Evolutionary conservation across 495 filamentous ascomycete species (phyloP).

Genomic region (Xylaria scruposa): DNA sequence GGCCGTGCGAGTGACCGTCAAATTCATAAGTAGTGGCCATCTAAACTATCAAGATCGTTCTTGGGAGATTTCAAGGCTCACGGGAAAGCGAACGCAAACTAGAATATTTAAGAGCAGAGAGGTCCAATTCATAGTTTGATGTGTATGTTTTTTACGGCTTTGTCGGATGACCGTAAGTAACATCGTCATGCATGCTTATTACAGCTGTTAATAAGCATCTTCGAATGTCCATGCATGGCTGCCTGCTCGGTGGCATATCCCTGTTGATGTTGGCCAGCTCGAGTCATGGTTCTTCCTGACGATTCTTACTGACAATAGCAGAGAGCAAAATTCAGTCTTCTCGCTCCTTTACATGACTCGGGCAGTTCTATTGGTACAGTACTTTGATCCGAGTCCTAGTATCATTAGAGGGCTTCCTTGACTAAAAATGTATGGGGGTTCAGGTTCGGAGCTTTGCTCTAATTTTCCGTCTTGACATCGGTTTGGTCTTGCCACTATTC

Average conservation of each 20-base stretch:
- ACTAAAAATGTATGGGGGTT: background rate
- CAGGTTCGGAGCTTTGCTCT: background rate
- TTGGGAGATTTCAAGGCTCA: background rate
- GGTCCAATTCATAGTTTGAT: background rate
- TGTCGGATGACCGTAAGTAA: constrained; percentile 18
- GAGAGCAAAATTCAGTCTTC: background rate
- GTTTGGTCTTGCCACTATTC: constrained; percentile 1
- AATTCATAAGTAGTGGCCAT: background rate
- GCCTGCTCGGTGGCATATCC: constrained; percentile 21
- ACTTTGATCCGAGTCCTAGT: background rate
- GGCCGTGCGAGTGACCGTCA: background rate
- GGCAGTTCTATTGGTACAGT: constrained; percentile 4
- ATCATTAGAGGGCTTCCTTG: background rate
- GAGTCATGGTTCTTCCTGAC: constrained; percentile 20
- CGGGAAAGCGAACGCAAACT: background rate
- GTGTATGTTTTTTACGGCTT: background rate
- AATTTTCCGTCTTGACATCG: background rate
- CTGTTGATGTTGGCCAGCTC: constrained; percentile 16
- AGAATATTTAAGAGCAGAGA: background rate
- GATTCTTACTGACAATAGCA: background rate
- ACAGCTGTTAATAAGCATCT: constrained; percentile 5
- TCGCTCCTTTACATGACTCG: constrained; percentile 12
- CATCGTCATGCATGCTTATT: constrained; percentile 29
- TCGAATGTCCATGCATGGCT: constrained; percentile 16
- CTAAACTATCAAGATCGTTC: background rate